Percentiles rank a stretch among this genome's conserved stretches.
Conservation (phyloP, 495 filamentous ascomycete species). For the Aspergillus egyptiacus region DNA sequence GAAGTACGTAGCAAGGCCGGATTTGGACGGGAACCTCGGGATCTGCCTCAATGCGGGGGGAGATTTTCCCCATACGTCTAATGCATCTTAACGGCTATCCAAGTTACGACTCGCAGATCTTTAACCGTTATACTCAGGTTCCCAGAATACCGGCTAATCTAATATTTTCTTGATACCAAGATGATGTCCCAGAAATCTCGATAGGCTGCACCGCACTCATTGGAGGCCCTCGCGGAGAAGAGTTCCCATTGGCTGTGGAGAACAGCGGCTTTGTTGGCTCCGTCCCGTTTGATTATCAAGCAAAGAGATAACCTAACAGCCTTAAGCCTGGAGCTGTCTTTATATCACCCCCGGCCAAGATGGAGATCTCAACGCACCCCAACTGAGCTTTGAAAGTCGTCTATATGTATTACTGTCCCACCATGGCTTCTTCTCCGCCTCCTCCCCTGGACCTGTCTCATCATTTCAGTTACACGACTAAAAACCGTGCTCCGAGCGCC, state of each 20-base stretch:
- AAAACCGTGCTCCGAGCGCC: conserved; percentile 52
- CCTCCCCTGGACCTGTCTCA: conserved; percentile 71
- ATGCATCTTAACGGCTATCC: neutral
- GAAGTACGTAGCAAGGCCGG: too few relatives aligned
- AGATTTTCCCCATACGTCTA: conserved; percentile 4
- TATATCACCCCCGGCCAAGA: too few relatives aligned
- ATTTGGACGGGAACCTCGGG: neutral
- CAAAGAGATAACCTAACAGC: conserved; percentile 6
- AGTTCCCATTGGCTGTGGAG: conserved; percentile 2
- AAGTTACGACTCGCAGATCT: neutral
- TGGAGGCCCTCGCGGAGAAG: neutral
- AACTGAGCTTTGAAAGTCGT: too few relatives aligned
- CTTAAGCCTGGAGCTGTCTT: neutral
- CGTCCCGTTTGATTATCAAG: conserved; percentile 15
- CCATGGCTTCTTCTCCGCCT: conserved; percentile 21
- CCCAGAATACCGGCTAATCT: too few relatives aligned
- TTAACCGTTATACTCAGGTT: neutral
- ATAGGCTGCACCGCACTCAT: neutral
- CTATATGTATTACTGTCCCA: too few relatives aligned
- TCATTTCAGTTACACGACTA: conserved; percentile 64
- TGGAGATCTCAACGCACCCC: too few relatives aligned
- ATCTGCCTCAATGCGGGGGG: neutral
- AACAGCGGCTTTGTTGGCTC: conserved; percentile 1
- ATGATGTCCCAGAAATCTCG: neutral
- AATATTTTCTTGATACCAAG: too few relatives aligned